Evolutionary conservation across 768 basidiomycete species (phyloP).

Genomic region (Xerocomus brunneocitrinus): DNA sequence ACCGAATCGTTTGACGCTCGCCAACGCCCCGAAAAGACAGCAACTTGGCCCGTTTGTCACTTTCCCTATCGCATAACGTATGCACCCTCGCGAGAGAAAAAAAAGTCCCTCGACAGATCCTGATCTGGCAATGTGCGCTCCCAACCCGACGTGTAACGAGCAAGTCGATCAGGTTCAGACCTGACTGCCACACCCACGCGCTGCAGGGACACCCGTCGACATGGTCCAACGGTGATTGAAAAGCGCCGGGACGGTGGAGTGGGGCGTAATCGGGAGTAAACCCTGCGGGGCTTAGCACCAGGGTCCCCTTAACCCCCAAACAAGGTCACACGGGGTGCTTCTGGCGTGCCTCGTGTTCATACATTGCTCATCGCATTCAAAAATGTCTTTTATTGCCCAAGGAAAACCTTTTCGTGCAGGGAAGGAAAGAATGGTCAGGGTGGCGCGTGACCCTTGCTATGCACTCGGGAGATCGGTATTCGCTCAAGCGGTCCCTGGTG

Average conservation of each 20-base stretch:
- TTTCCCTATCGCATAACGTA: too few species aligned
- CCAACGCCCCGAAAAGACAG: too few species aligned
- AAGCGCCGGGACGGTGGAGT: background rate
- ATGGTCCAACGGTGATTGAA: background rate
- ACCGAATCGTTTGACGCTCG: too few species aligned
- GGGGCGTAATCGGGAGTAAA: background rate
- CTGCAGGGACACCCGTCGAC: background rate
- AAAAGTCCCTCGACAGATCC: background rate
- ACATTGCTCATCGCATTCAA: background rate
- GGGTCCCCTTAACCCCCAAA: slow-evolving; percentile 21
- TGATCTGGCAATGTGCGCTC: background rate
- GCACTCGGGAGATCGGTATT: slow-evolving; percentile 9
- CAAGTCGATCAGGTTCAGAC: background rate
- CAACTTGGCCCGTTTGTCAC: too few species aligned
- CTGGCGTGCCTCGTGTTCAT: slow-evolving; percentile 29
- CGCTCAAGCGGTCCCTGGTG: slow-evolving; percentile 25
- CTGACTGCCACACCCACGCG: background rate
- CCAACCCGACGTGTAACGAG: background rate
- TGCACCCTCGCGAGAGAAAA: background rate
- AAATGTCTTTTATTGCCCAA: background rate
- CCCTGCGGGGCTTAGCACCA: background rate
- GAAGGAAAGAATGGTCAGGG: slow-evolving; percentile 14
- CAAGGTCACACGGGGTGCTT: slow-evolving; percentile 18
- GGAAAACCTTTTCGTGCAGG: slow-evolving; percentile 22
- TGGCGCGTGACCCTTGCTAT: background rate